Conservation (phyloP, 805 yeast genomes). For the Wickerhamomyces sydowiorum region DNA sequence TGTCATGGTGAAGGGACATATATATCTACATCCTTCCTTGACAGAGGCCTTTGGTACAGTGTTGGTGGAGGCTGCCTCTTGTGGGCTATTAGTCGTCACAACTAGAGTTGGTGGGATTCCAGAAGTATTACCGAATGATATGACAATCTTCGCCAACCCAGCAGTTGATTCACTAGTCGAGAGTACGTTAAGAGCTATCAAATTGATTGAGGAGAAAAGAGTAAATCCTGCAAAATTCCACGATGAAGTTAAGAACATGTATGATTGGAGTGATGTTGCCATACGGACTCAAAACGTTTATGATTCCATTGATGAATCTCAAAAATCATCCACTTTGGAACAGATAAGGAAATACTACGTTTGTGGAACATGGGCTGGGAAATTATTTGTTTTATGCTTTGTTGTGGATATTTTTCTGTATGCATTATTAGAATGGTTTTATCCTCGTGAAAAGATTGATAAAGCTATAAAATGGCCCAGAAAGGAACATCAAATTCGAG, state of each 20-base stretch:
- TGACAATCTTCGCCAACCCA: slow-evolving; percentile 89
- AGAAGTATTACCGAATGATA: slow-evolving; percentile 86
- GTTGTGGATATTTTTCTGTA: slow-evolving; percentile 72
- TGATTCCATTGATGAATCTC: slow-evolving; percentile 37
- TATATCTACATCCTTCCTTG: slow-evolving; percentile 86
- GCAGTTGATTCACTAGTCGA: slow-evolving; percentile 77
- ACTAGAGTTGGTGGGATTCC: slow-evolving; percentile 98
- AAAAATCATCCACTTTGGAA: slow-evolving; percentile 33
- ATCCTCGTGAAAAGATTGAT: slow-evolving; percentile 70
- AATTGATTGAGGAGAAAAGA: slow-evolving; percentile 44
- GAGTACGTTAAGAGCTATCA: slow-evolving; percentile 68
- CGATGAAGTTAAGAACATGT: slow-evolving; percentile 70
- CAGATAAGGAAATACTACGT: slow-evolving; percentile 60
- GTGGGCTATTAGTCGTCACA: slow-evolving; percentile 89
- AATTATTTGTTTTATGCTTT: slow-evolving; percentile 71
- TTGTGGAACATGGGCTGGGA: slow-evolving; percentile 83
- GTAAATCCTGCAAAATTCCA: slow-evolving; percentile 78
- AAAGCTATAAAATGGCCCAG: slow-evolving; percentile 73
- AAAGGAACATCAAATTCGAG: too few species aligned
- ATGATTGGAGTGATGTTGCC: slow-evolving; percentile 91
- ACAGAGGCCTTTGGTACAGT: slow-evolving; percentile 99
- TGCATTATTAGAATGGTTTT: slow-evolving; percentile 58
- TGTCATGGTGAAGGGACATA: slow-evolving; percentile 90
- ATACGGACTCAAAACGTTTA: slow-evolving; percentile 80
- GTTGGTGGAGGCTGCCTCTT: slow-evolving; percentile 93